These are phyloP conservation scores for Colletotrichum echinochloae DNA, from an alignment of 2,329 filamentous ascomycete species.

Conservation along the genomic window DNA sequence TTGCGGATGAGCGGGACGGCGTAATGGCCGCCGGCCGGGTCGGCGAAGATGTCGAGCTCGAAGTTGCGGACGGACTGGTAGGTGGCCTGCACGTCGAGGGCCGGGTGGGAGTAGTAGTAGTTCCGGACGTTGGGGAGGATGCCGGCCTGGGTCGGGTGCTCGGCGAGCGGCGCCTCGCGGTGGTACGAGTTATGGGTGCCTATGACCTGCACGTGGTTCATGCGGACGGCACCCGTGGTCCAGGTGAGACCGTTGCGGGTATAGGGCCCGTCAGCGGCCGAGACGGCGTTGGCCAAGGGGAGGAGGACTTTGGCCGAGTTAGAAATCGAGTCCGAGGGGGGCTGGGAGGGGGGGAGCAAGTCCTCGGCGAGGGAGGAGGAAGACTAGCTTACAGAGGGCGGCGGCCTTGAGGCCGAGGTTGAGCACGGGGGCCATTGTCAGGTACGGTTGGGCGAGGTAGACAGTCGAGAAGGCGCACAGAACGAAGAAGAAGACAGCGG, in stretches of 20 bases:
- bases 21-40: slow-evolving; percentile 61
- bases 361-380: not conserved
- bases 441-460: not conserved
- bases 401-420: slow-evolving; percentile 29
- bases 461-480: not conserved
- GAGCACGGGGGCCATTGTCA: slow-evolving; percentile 17
- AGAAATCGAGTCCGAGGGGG: not conserved
- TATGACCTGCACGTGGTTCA: slow-evolving; percentile 65
- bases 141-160: slow-evolving; percentile 54
- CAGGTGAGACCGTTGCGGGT: slow-evolving; percentile 49
- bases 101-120: slow-evolving; percentile 61
- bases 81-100: slow-evolving; percentile 57
- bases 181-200: slow-evolving; percentile 66
- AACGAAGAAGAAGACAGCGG: not conserved
- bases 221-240: slow-evolving; percentile 51
- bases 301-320: slow-evolving; percentile 31
- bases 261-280: slow-evolving; percentile 37
- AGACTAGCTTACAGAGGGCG: slow-evolving; percentile 24
- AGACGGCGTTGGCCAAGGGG: slow-evolving; percentile 18
- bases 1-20: slow-evolving; percentile 57
- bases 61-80: slow-evolving; percentile 60
- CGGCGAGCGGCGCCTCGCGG: slow-evolving; percentile 56
- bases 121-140: slow-evolving; percentile 53
- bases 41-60: slow-evolving; percentile 62
- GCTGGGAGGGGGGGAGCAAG: too few species aligned